These are phyloP conservation scores for Magnaporthales sp. DNA, from an alignment of 2,329 filamentous ascomycete species.

Conservation along the genomic window DNA sequence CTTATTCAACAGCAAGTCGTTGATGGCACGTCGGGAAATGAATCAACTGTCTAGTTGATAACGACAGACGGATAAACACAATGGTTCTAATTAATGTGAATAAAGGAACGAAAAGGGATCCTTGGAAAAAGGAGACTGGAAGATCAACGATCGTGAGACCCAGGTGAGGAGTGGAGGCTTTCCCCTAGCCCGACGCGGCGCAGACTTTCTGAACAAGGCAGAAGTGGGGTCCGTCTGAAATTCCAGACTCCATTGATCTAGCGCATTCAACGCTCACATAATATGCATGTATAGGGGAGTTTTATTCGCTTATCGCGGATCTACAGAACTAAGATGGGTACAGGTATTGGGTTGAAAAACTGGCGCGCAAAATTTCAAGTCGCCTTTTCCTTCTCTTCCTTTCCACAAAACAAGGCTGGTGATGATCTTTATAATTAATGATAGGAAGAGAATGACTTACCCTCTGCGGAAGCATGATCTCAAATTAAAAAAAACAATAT, in stretches of 20 bases:
- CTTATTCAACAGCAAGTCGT: too few relatives aligned
- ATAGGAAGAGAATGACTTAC: conserved; percentile 64
- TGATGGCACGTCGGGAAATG: too few relatives aligned
- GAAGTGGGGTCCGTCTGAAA: neutral
- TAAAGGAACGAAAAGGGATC: neutral
- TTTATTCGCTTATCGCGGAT: neutral
- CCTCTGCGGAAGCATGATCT: conserved; percentile 48
- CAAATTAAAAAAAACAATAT: conserved; percentile 55
- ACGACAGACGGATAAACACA: neutral
- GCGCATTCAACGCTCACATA: neutral
- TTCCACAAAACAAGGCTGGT: conserved; percentile 35
- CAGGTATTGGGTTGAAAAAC: neutral
- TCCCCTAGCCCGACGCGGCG: neutral
- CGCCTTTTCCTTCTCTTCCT: conserved; percentile 15
- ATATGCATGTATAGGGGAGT: neutral
- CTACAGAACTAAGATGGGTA: neutral
- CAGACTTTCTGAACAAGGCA: neutral
- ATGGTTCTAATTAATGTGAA: neutral
- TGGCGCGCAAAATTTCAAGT: too few relatives aligned
- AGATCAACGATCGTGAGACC: neutral
- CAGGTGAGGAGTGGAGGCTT: neutral
- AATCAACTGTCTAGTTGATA: neutral
- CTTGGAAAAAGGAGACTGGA: neutral
- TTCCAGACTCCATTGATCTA: neutral
- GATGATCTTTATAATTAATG: conserved; percentile 53